These are phyloP conservation scores for Naegleria gruberi DNA, from an alignment of 208 protist species.

Conservation along the genomic window DNA sequence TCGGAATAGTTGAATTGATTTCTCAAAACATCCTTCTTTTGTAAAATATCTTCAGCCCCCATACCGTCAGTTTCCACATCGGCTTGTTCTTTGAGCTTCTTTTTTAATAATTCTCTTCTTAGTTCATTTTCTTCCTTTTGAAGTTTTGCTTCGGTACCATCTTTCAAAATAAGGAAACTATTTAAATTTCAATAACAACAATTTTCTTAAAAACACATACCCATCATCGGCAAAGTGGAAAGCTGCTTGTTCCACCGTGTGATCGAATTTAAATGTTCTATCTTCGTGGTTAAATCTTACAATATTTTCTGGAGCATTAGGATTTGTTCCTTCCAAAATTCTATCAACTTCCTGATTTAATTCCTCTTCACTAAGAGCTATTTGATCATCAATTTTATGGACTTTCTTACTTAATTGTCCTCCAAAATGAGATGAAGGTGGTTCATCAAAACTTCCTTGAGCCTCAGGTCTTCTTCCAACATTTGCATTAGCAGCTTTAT, in stretches of 20 bases:
- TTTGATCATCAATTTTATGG: background rate
- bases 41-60: conserved; percentile 66
- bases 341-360: conserved; percentile 66
- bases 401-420: background rate
- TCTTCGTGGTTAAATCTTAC: conserved; percentile 84
- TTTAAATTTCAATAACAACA: no score
- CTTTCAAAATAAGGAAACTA: conserved; percentile 52
- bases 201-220: conserved; percentile 22
- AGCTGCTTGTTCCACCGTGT: conserved; percentile 68
- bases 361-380: conserved; percentile 51
- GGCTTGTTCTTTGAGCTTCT: conserved; percentile 57
- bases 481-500: no score
- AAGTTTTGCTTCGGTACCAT: conserved; percentile 69
- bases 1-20: conserved; percentile 97
- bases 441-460: background rate
- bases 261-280: conserved; percentile 68
- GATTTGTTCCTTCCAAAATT: conserved; percentile 82
- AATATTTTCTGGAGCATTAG: conserved; percentile 72
- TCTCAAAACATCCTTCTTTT: conserved; percentile 61
- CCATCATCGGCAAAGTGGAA: conserved; percentile 72
- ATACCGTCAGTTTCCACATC: conserved; percentile 55
- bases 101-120: conserved; percentile 11
- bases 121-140: conserved; percentile 60
- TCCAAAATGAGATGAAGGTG: background rate
- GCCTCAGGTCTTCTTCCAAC: background rate